Evolutionary conservation across 768 basidiomycete genomes (phyloP), one percentile per base, ranked within the genome.

Genomic region (Agaricus blazei): DNA sequence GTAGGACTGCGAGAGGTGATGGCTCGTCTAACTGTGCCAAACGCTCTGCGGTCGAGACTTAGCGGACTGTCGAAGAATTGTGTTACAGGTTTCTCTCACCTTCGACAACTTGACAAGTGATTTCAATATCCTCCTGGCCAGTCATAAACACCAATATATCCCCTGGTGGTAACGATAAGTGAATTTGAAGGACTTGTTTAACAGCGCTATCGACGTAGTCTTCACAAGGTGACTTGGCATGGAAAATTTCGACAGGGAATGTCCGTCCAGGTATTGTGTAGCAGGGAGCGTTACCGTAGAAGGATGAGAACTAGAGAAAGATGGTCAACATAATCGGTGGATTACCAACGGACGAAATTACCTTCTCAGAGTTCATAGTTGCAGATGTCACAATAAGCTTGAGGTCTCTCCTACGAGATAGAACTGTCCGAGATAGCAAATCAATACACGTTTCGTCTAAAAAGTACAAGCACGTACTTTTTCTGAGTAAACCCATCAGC

Each of bases 101-200:
- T 69, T 88, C 82, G 19, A 98, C 76, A 31, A 98, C 96, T 64
- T 92, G 89, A 66, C 97, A 99, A 9, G 94, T 98, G 29, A 93
- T 81, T 71, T 98, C 96, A 58, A 99, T 99, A 68, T 99, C 96
- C 72, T 98, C 97, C 72, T 98, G 97, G 37, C 97, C 97, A 27
- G 97, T 99, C 96, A 98, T 98, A 70, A 99, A 99, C 26, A 98
- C 93, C 41, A 99, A 76, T 50, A 98, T 90, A 72, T 99, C 97
- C 12, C 97, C 97, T 0, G 85, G 83, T 23, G 96, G 93, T 15
- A 89, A 80, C 1, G 96, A 93, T 40, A 98, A 76, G 67, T 99
- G 96, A 43, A 99, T 98, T 65, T 96, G 92, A 28, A 98, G 79
- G 14, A 98, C 90, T 71, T 99, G 96, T 74, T 98, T 99, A 62